Base-by-base conservation (phyloP, 1,284 basidiomycete genomes). In the Leccinum subspadiceum region DNA sequence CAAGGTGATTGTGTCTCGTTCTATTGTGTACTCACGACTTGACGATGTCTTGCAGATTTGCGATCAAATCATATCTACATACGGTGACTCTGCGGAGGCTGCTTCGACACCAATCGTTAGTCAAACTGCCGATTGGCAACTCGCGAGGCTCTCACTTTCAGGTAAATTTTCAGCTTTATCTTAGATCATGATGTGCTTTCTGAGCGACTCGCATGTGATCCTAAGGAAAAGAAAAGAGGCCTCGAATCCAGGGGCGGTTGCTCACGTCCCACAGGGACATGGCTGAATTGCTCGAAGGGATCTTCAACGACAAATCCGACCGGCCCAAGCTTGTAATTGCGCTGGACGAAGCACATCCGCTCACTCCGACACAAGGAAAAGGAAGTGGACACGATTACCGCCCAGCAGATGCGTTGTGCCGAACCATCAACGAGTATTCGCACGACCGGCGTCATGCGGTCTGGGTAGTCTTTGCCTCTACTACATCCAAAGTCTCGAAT, bases 401-500 rank as follows among this genome's bases (percentile, higher is more conserved):
- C 0, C 65, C 65, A 0, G 59, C 56, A 4, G 54, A 66, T 31
- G 10, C 54, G 8, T 29, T 63, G 2, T 55, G 61, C 46, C 52
- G 39, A 6, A 53, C 54, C 2, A 24, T 64, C 0, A 64, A 46
- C 3, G 12, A 13, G 2, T 66, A 61, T 46, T 57, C 62, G 0
- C 54, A 62, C 49, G 12, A 24, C 1, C 0, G 7, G 3, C 44
- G 33, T 5, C 39, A 64, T 41, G 51, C 57, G 0, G 26, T 65
- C 2, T 65, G 65, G 65, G 57, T 65, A 0, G 59, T 56, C 10
- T 67, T 67, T 13, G 57, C 63, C 1, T 65, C 59, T 0, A 65
- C 65, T 0, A 63, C 60, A 9, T 58, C 65, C 17, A 59, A 53
- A 13, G 54, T 67, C 6, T 26, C 54, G 0, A 50, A 66, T 29